Base-by-base conservation (phyloP, 352 stramenopile genomes). In the Phytophthora ramorum region DNA sequence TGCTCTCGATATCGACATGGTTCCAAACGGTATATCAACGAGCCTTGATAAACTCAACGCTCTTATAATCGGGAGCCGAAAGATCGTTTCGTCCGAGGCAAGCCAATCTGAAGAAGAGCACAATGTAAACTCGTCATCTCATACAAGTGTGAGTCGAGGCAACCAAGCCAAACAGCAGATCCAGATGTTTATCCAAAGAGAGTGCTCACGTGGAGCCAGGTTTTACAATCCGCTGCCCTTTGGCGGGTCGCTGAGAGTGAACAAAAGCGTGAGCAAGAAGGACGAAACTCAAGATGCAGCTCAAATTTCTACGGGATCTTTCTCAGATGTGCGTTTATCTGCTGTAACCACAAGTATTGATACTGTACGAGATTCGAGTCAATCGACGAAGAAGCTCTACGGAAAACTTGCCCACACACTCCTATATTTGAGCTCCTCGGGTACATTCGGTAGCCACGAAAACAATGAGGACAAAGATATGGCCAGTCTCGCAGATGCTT, bases 1-100 rank as follows among this genome's bases (percentile, higher is more conserved):
- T 58, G 73, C 87, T 8, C 71, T 77, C n/a, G 70, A 91, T 28
- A 77, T 96, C 6, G 78, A 93, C 38, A 60, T 79, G 7, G 76
- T 94, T 6, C 78, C 79, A 7, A 76, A 61, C 8, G 81, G 81
- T 2, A 76, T 93, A 40, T 81, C 82, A 38, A 48, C 73, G 16
- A 91, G 83, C 49, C 75, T 95, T 16, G 85, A 95, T 37, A 93
- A 92, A 55, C 59, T 95, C 10, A 90, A 87, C 38, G 75, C 63
- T 26, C 62, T 91, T 14, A 68, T 95, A 8, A 71, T 75, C 35
- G 60, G 49, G 9, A 79, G 58, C 59, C 62, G 73, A 24, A 70
- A 78, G 51, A 68, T 69, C 13, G 38, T 66, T 24, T 66, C 51
- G 5, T 68, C 63, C 5, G 48, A 60, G 17, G 44, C 24, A 34